A percentile compares a stretch with the other conserved stretches of the same genome.
Conservation (phyloP, 768 basidiomycete genomes). For the Tylopilus plumbeoviolaceoides region DNA sequence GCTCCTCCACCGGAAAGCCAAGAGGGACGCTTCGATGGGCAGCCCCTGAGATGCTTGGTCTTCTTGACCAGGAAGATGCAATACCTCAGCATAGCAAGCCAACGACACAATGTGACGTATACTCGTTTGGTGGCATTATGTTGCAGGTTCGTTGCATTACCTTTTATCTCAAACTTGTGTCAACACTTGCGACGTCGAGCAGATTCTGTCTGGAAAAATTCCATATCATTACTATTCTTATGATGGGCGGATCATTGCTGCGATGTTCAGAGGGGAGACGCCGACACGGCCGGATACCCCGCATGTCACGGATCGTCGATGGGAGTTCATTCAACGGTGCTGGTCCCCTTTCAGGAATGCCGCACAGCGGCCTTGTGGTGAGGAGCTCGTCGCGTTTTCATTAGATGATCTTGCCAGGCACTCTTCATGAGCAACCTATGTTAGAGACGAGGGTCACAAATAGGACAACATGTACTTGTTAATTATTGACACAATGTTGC, state of each 20-base stretch:
- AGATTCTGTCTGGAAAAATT: slow-evolving; percentile 7
- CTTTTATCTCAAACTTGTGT: neutral
- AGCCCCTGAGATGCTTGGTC: slow-evolving; percentile 36
- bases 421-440: neutral
- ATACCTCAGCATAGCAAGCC: neutral
- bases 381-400: slow-evolving; percentile 1
- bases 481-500: too few relatives aligned
- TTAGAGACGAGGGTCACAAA: too few relatives aligned
- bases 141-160: slow-evolving; percentile 9
- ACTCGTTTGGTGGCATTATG: slow-evolving; percentile 29
- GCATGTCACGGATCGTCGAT: slow-evolving; percentile 1
- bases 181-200: neutral
- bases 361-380: neutral
- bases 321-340: slow-evolving; percentile 5
- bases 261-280: neutral
- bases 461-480: too few relatives aligned
- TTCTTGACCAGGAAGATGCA: slow-evolving; percentile 11
- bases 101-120: too few relatives aligned
- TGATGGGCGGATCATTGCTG: neutral
- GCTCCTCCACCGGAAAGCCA: neutral
- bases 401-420: neutral
- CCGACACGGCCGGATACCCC: neutral
- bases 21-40: slow-evolving; percentile 36
- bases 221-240: slow-evolving; percentile 1
- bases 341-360: neutral